Evolutionary conservation across 2,329 filamentous ascomycete genomes (phyloP), one percentile per base, ranked within the genome.

Genomic region (Colletotrichum sp.): DNA sequence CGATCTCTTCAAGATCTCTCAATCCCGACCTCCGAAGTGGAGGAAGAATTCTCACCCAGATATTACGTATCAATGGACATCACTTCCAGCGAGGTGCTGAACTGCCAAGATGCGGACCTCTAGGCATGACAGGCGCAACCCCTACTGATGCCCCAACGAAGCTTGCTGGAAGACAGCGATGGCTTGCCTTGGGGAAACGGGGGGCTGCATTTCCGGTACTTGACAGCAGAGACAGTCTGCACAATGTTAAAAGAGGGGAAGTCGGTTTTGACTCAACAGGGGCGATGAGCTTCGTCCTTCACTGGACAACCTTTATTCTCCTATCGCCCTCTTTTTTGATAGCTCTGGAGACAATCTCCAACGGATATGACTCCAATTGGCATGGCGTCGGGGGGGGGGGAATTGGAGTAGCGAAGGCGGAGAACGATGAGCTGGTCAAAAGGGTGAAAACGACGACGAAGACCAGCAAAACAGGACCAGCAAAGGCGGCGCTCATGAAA

Each of bases 401-500:
- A 13, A 65, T 16, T 62, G 69, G 62, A 26, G 32, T 8, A 30
- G 43, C 5, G 34, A 48, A 32, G 32, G 38, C 60, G 58, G 36
- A 34, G 30, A 30, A 48, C 28, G 32, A 21, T 21, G 52, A 15
- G 13, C 38, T 48, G 38, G 9, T 48, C 38, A 9, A 48, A 38
- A 55, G n/a, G 30, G 30, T 18, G 66, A 28, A 34, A 48, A 62
- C 32, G 16, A 10, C 21, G 69, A 36, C 58, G 28, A 61, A 24
- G 62, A 13, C 13, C 15, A 18, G 64, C 70, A 73, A 48, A 30
- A 48, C 58, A 65, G 28, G 61, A 18, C 48, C 43, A 48, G 62
- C 56, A 55, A 56, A 56, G 68, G 64, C 70, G 30, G 64, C 58
- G 70, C 26, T 75, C 55, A 24, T 75, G 70, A 75, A 75, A 68